Conservation (phyloP, 208 protist genomes). For the Naegleria lovaniensis region DNA sequence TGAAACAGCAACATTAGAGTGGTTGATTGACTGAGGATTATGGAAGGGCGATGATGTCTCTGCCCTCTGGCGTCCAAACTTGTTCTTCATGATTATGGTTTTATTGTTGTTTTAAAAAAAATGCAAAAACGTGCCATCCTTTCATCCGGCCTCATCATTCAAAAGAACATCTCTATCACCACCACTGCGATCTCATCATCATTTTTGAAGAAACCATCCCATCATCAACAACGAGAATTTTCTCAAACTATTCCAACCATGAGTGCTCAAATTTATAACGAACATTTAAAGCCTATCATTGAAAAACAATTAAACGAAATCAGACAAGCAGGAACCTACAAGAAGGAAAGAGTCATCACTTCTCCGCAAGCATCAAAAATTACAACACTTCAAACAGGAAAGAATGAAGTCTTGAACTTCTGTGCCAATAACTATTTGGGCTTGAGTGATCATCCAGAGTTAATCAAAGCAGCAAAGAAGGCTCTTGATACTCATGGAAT, state of each 20-base stretch:
- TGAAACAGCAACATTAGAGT: not conserved
- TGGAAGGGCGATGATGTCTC: no score
- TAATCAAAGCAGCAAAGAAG: constrained; percentile 62
- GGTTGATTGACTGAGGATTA: not conserved
- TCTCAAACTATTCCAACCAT: not conserved
- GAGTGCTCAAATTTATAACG: not conserved
- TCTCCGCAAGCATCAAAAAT: constrained; percentile 54
- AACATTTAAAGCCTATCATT: constrained; percentile 36
- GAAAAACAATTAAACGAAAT: constrained; percentile 45
- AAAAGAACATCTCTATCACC: not conserved
- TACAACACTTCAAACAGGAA: constrained; percentile 37
- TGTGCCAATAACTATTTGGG: constrained; percentile 84
- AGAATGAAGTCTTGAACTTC: constrained; percentile 65
- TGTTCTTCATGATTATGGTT: not conserved
- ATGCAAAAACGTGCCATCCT: not conserved
- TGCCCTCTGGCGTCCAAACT: not conserved
- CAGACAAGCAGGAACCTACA: constrained; percentile 60
- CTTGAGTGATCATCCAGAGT: constrained; percentile 50
- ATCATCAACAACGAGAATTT: not conserved
- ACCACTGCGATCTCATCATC: no score
- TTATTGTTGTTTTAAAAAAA: not conserved
- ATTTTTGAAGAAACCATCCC: no score
- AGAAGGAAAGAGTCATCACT: constrained; percentile 66
- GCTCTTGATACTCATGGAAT: constrained; percentile 63
- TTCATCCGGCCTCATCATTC: not conserved